Percentiles rank a stretch among this genome's conserved stretches.
Evolutionary conservation across 768 basidiomycete species (phyloP).

Genomic region (Suillus discolor): DNA sequence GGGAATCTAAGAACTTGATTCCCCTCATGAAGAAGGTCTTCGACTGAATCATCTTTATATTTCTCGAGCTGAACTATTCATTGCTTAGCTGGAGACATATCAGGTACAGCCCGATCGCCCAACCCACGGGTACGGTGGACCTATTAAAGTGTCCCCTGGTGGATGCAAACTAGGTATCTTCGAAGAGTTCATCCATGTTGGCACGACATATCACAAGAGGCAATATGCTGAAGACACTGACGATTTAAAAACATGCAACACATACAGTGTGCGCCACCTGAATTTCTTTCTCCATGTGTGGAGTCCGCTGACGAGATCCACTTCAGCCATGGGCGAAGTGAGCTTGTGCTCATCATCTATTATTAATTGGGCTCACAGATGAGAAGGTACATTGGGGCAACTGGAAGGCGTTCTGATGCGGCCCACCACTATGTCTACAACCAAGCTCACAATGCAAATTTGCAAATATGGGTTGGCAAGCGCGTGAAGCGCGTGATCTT

Average conservation of each 20-base stretch:
- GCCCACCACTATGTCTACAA: conserved; percentile 43
- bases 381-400: conserved; percentile 52
- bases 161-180: conserved; percentile 26
- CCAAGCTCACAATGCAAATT: conserved; percentile 28
- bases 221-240: conserved; percentile 48
- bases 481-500: conserved; percentile 38
- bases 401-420: conserved; percentile 33
- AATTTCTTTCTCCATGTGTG: background rate
- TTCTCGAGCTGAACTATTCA: background rate
- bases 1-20: conserved; percentile 27
- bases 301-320: background rate
- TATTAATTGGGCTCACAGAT: background rate
- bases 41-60: background rate
- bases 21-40: conserved; percentile 29
- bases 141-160: conserved; percentile 25
- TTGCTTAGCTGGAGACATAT: conserved; percentile 24
- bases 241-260: conserved; percentile 36
- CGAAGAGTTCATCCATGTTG: conserved; percentile 50
- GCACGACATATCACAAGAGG: conserved; percentile 48
- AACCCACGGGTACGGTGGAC: conserved; percentile 26
- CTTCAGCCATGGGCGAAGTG: conserved; percentile 23
- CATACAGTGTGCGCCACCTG: conserved; percentile 24
- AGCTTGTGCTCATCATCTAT: background rate
- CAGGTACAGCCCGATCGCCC: conserved; percentile 16
- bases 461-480: conserved; percentile 34